phyloP scores from a whole-genome alignment of 805 yeast species.

The Priceomyces castillae region DNA sequence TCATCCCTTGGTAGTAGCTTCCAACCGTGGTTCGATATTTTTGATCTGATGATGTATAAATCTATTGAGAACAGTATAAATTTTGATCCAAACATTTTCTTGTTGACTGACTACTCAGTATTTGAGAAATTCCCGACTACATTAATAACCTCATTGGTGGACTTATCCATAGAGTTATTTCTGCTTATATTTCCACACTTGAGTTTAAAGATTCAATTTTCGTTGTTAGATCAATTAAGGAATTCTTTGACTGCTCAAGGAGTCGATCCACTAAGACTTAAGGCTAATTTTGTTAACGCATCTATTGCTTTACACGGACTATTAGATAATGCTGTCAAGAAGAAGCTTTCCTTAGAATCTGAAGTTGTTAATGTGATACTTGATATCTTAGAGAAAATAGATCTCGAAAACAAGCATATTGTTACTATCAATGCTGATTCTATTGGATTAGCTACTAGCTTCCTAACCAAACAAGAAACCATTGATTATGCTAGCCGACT shows the following conservation, averaged over 20 bases:
- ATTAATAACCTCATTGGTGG: conserved; percentile 51
- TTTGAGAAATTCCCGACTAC: conserved; percentile 23
- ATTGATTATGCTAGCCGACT: conserved; percentile 16
- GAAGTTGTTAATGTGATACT: conserved; percentile 43
- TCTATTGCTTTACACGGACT: conserved; percentile 62
- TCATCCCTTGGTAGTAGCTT: conserved; percentile 6
- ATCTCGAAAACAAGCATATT: conserved; percentile 37
- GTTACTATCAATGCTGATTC: conserved; percentile 53
- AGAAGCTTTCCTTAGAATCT: conserved; percentile 20
- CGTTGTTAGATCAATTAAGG: conserved; percentile 79
- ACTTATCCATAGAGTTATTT: conserved; percentile 74
- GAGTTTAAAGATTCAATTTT: conserved; percentile 76
- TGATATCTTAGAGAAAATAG: conserved; percentile 49
- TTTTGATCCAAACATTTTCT: conserved; percentile 30
- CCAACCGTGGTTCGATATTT: conserved; percentile 30
- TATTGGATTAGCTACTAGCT: conserved; percentile 47
- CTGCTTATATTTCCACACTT: conserved; percentile 67
- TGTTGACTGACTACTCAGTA: conserved; percentile 25
- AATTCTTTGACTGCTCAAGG: conserved; percentile 42
- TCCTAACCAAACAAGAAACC: conserved; percentile 24
- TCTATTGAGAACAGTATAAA: conserved; percentile 27
- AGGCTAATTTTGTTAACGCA: conserved; percentile 59
- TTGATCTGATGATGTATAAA: conserved; percentile 24
- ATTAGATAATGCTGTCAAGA: conserved; percentile 22
- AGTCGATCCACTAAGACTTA: conserved; percentile 29